Evolutionary conservation across 495 filamentous ascomycete genomes (phyloP).

Genomic region (Letharia columbiana): DNA sequence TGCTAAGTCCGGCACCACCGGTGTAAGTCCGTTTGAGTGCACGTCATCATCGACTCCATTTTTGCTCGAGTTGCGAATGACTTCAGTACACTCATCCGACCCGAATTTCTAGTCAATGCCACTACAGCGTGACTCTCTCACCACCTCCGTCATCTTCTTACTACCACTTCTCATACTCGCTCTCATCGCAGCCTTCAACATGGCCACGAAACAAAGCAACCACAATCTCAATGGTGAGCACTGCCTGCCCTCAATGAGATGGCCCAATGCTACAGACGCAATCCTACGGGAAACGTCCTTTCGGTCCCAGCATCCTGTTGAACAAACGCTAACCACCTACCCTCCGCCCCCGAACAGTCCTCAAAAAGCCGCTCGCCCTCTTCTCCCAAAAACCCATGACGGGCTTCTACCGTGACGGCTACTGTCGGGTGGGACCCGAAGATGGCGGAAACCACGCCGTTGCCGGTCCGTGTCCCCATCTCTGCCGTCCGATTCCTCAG

Average conservation of each 20-base stretch:
- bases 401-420: constrained; percentile 53
- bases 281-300: not conserved
- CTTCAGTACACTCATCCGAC: not conserved
- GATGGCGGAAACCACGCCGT: constrained; percentile 44
- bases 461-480: constrained; percentile 23
- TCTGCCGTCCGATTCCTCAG: not conserved
- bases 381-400: constrained; percentile 51
- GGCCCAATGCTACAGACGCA: not conserved
- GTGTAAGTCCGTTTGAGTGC: not conserved
- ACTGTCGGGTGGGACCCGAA: constrained; percentile 43
- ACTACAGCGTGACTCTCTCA: constrained; percentile 3
- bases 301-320: not conserved
- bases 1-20: not conserved
- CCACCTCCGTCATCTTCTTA: constrained; percentile 10
- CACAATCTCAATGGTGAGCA: constrained; percentile 43
- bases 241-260: not conserved
- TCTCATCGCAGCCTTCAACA: constrained; percentile 14
- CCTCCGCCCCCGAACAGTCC: constrained; percentile 33
- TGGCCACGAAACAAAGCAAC: constrained; percentile 51
- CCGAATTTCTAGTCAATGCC: not conserved
- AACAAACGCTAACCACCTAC: not conserved
- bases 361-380: constrained; percentile 46
- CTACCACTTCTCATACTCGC: constrained; percentile 10
- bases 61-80: not conserved
- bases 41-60: not conserved